Evolutionary conservation across 169 alveolate species (phyloP).

Genomic region (Cryptosporidium parvum): DNA sequence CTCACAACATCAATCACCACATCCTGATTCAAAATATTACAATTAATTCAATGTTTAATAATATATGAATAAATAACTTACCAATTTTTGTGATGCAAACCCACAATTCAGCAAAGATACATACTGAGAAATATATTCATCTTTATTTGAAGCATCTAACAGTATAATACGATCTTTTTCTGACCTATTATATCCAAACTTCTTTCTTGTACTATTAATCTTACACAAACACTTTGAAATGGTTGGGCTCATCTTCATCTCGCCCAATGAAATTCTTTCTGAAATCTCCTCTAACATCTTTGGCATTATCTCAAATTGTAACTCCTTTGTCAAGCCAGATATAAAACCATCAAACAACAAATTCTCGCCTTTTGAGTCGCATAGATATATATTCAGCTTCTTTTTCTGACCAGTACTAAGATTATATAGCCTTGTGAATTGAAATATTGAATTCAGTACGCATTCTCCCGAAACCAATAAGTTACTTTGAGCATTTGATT

Average conservation of each 20-base stretch:
- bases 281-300: background rate
- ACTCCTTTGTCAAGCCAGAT: constrained; percentile 25
- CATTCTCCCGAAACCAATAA: constrained; percentile 32
- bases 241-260: constrained; percentile 27
- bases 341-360: constrained; percentile 48
- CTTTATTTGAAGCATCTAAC: constrained; percentile 54
- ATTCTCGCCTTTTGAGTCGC: constrained; percentile 27
- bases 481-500: background rate
- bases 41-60: too few species aligned
- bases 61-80: background rate
- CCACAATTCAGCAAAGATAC: constrained; percentile 51
- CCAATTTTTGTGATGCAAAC: constrained; percentile 64
- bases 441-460: constrained; percentile 28
- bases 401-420: constrained; percentile 26
- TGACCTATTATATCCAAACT: constrained; percentile 17
- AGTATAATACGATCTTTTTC: constrained; percentile 39
- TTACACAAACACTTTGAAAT: constrained; percentile 57
- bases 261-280: constrained; percentile 3
- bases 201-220: constrained; percentile 27
- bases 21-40: background rate
- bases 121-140: constrained; percentile 53
- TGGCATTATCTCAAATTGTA: background rate
- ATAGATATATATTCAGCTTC: constrained; percentile 15
- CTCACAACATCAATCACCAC: constrained; percentile 49
- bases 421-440: constrained; percentile 34